These are phyloP conservation scores for Physocladia obscura DNA, from an alignment of 192 early-diverging fungal species.

Conservation along the genomic window DNA sequence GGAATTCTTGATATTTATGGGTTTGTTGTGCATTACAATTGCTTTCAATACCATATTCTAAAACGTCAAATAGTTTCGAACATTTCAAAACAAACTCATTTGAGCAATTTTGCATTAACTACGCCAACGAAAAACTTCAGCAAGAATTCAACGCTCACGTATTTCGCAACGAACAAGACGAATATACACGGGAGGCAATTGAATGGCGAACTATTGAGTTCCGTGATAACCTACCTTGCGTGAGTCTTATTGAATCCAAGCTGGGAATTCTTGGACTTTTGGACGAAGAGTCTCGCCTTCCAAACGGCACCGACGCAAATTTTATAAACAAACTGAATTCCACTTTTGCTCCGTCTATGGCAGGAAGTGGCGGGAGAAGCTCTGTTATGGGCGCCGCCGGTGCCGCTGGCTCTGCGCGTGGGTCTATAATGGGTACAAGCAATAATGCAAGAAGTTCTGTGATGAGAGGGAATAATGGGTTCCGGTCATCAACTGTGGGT, in stretches of 20 bases:
- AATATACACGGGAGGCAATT: constrained; percentile 71
- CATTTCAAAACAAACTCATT: constrained; percentile 87
- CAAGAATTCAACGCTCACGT: constrained; percentile 96
- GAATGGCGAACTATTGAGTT: constrained; percentile 73
- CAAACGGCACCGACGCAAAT: constrained; percentile 78
- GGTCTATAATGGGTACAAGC: no score
- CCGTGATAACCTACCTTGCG: constrained; percentile 93
- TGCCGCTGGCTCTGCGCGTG: not conserved
- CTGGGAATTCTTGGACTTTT: constrained; percentile 86
- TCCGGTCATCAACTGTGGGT: no score
- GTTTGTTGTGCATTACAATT: no score
- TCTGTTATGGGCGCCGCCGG: not conserved
- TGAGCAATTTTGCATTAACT: constrained; percentile 90
- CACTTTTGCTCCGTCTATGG: constrained; percentile 35
- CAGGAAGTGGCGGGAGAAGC: not conserved
- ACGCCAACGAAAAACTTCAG: constrained; percentile 93
- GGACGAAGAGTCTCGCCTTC: constrained; percentile 88
- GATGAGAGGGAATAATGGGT: no score
- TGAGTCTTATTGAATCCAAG: constrained; percentile 84
- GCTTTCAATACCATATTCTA: no score
- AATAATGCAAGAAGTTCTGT: not conserved
- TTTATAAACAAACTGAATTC: constrained; percentile 83
- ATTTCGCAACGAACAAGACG: constrained; percentile 93
- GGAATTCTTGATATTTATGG: constrained; percentile 95
- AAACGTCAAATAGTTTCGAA: constrained; percentile 13